Percentiles rank a stretch among this genome's conserved stretches.
These are phyloP conservation scores for Boletus vermiculosoides DNA, from an alignment of 768 basidiomycete genomes.

Conservation along the genomic window DNA sequence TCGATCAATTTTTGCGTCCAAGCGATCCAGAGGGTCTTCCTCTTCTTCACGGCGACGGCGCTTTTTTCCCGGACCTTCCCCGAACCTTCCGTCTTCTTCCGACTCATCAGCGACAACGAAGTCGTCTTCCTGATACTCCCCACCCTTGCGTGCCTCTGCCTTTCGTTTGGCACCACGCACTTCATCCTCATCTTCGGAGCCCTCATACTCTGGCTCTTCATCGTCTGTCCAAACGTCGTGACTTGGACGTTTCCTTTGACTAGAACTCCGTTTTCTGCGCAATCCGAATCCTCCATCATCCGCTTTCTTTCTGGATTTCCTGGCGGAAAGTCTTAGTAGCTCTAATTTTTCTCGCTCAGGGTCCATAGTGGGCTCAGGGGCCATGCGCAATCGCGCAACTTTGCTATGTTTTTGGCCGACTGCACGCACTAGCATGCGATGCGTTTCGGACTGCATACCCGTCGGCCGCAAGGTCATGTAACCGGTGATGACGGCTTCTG, in stretches of 20 bases:
- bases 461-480: conserved; percentile 83
- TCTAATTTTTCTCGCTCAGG: conserved; percentile 74
- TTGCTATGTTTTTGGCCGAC: conserved; percentile 86
- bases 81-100: conserved; percentile 55
- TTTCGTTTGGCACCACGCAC: conserved; percentile 44
- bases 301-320: conserved; percentile 59
- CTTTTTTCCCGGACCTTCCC: conserved; percentile 35
- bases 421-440: conserved; percentile 83
- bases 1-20: conserved; percentile 66
- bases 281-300: conserved; percentile 50
- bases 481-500: conserved; percentile 80
- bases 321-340: conserved; percentile 59
- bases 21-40: conserved; percentile 62
- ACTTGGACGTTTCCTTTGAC: conserved; percentile 39
- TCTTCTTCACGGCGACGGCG: conserved; percentile 42
- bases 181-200: conserved; percentile 62
- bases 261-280: conserved; percentile 47
- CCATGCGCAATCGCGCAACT: conserved; percentile 74
- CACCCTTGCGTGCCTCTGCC: conserved; percentile 47
- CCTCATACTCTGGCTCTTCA: conserved; percentile 57
- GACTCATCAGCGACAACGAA: conserved; percentile 79
- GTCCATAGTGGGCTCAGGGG: conserved; percentile 72
- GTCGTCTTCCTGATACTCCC: conserved; percentile 82
- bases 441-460: conserved; percentile 87
- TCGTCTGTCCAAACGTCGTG: conserved; percentile 67